Percentiles rank a stretch among this genome's conserved stretches.
Evolutionary conservation across 2,329 filamentous ascomycete species (phyloP).

Genomic region (Salinomyces thailandicus): DNA sequence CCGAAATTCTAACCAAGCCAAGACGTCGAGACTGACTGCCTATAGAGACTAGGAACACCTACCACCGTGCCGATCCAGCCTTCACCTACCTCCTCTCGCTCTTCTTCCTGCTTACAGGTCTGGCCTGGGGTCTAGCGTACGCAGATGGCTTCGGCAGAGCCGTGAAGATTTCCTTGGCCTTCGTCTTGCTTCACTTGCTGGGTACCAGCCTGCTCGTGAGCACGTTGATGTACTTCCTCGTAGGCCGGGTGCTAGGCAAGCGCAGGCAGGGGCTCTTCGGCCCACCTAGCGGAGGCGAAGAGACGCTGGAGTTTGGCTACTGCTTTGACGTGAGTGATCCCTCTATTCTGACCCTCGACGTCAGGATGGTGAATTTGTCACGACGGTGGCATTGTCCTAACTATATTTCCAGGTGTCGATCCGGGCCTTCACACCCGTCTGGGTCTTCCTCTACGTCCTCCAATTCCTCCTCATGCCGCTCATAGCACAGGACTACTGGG

Average conservation of each 20-base stretch:
- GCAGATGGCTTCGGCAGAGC: slow-evolving; percentile 34
- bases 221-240: slow-evolving; percentile 53
- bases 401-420: slow-evolving; percentile 49
- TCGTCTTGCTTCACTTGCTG: slow-evolving; percentile 51
- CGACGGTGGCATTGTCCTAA: too few species aligned
- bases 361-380: too few species aligned
- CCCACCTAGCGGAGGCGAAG: slow-evolving; percentile 39
- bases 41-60: slow-evolving; percentile 55
- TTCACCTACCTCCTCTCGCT: slow-evolving; percentile 60
- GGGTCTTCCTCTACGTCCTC: slow-evolving; percentile 55
- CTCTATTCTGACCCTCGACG: neutral
- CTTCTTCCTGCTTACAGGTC: slow-evolving; percentile 45
- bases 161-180: slow-evolving; percentile 37
- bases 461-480: slow-evolving; percentile 58
- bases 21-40: neutral
- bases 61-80: slow-evolving; percentile 58
- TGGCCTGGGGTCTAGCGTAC: slow-evolving; percentile 51
- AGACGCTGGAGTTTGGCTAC: slow-evolving; percentile 59
- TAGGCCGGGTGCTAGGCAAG: slow-evolving; percentile 51
- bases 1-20: neutral
- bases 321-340: slow-evolving; percentile 56
- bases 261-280: slow-evolving; percentile 49
- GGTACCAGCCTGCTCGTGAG: slow-evolving; percentile 49
- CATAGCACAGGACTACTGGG: slow-evolving; percentile 44
- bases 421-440: slow-evolving; percentile 56